Evolutionary conservation across 1,284 basidiomycete genomes (phyloP), one percentile per base, ranked within the genome.

Genomic region (Heterobasidion occidentale): DNA sequence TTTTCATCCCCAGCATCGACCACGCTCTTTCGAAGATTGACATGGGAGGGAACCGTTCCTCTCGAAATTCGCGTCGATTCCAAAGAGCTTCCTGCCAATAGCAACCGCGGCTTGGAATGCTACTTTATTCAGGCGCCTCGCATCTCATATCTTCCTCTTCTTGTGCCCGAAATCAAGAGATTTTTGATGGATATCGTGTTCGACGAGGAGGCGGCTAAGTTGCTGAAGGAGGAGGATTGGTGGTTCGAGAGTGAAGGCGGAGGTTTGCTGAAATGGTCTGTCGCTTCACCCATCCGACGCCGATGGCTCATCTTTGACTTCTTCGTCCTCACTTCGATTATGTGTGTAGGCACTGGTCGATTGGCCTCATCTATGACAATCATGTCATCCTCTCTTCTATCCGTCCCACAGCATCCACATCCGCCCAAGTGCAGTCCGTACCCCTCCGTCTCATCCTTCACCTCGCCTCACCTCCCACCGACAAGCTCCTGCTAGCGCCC

Each of bases 161-260:
- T 97, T 47, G 79, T 97, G 61, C 87, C 90, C 3, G 90, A 94
- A 66, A 83, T 97, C 61, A 81, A 86, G 58, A 80, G 86, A 60
- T 92, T 93, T 69, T 79, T 97, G 58, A 86, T 91, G 73, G 90
- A 94, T 61, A 83, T 96, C 51, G 90, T 92, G 6, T 87, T 97
- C 64, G 92, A 95, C 65, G 90, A 94, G 63, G 77, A 81, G 36
- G 84, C 86, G 20, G 81, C 84, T 4, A 83, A 81, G 56, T 27
- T 27, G 5, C 27, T 92, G 58, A 89, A 88, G 66, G 90, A 94
- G 62, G 86, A 90, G 58, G 88, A 94, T 51, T 92, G 94, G 88
- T 97, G 94, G 94, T 95, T 98, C 69, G 92, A 96, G 70, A 85
- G 84, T 59, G 86, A 86, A 61, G 85, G 83, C 58, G 86, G 84